phyloP scores from a whole-genome alignment of 148 eudicot genomes.

The Simmondsia chinensis region DNA sequence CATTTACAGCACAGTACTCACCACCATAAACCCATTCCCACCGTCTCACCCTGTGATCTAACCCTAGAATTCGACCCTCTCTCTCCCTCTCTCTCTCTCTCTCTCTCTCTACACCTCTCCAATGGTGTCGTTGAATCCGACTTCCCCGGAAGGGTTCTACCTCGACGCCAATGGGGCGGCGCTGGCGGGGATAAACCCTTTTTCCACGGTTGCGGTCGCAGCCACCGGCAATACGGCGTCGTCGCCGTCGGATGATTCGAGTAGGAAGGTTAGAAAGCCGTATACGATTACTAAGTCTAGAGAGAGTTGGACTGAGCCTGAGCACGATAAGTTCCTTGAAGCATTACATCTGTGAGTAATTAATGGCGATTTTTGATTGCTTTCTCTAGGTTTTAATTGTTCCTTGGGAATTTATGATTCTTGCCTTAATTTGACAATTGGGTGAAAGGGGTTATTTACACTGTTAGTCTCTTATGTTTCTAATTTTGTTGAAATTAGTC shows the following conservation, averaged over 20 bases:
- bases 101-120: neutral
- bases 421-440: no score
- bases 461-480: no score
- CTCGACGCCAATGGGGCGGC: slow-evolving; percentile 52
- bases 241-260: slow-evolving; percentile 31
- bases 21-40: neutral
- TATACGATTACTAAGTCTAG: slow-evolving; percentile 90
- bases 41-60: neutral
- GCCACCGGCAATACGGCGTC: slow-evolving; percentile 14
- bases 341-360: slow-evolving; percentile 89
- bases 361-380: neutral
- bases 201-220: slow-evolving; percentile 19
- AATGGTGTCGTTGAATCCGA: slow-evolving; percentile 63
- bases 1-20: no score
- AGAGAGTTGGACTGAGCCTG: slow-evolving; percentile 97
- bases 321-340: slow-evolving; percentile 97
- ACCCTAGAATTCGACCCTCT: slow-evolving; percentile 6
- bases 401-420: no score
- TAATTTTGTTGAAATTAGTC: no score
- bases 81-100: neutral
- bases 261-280: slow-evolving; percentile 70
- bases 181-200: slow-evolving; percentile 50
- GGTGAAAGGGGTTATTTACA: no score
- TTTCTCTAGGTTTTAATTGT: neutral
- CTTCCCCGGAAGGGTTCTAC: slow-evolving; percentile 48